Base-by-base conservation (phyloP, 2,329 filamentous ascomycete species). In the Ophiognomonia clavigignenti-juglandacearum region DNA sequence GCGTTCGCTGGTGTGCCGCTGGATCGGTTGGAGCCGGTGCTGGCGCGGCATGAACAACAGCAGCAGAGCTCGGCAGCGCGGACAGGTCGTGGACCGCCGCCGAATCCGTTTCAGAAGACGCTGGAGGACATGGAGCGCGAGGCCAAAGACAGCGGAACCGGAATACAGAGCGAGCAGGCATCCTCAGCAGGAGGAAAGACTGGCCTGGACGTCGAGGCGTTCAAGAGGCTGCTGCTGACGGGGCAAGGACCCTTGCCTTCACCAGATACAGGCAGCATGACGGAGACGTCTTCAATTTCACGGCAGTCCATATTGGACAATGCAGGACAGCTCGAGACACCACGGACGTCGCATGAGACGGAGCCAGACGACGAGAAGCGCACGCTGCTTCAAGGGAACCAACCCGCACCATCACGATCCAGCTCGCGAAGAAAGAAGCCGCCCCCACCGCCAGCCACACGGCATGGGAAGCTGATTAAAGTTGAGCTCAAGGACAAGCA, bases 391-490 rank as follows among this genome's bases (percentile, higher is more conserved):
- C 54, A 54, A 29, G 14, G 27, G 14, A 9, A 34, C 7, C 59
- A 61, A 26, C 53, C 56, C n/a, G 49, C 58, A 19, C 50, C 57
- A 6, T 54, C 56, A 6, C 51, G 55, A 4, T 36, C 59, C 39
- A 50, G 60, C 18, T 61, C 69, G 34, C 68, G 74, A 54, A 86
- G 84, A 60, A 82, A 80, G 64, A 80, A 79, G 53, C 85, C 85
- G 13, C 86, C 87, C 5, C 85, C 85, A 6, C 86, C 86, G 19
- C 74, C 74, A 10, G 88, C 78, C 59, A 89, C 85, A 43, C 80
- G 86, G 45, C 86, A 91, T 66, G 88, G 88, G 4, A 91, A 85
- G 64, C 74, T 83, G 16, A 85, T 92, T 54, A 80, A 74, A 54
- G 63, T 70, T 36, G 67, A 75, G 57, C 55, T 69, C 50, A 49